These are phyloP conservation scores for Carex scoparia DNA, from an alignment of 176 grass and related monocot genomes.

Conservation along the genomic window DNA sequence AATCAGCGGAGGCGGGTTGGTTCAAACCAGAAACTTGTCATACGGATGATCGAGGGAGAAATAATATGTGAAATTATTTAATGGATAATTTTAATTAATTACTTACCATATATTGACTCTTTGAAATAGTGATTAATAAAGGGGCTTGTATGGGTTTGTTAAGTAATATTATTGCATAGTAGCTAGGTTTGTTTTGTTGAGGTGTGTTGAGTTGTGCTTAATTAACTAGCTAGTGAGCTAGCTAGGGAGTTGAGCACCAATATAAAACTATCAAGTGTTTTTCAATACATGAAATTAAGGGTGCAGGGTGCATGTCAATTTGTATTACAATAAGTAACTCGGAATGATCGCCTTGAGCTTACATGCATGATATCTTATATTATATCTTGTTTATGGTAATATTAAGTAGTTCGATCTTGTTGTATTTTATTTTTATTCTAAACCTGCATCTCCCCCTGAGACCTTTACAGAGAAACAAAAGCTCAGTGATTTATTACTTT, in stretches of 20 bases:
- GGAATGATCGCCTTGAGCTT: constrained; percentile 1
- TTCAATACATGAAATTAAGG: constrained; percentile 13
- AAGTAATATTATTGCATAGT: constrained; percentile 8
- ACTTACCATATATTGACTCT: constrained; percentile 10
- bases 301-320: neutral
- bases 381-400: neutral
- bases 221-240: constrained; percentile 7
- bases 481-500: neutral
- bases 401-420: neutral
- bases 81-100: constrained; percentile 17
- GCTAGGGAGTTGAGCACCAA: neutral
- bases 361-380: neutral
- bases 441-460: neutral
- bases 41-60: constrained; percentile 46
- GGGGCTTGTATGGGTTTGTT: constrained; percentile 17
- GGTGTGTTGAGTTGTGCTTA: constrained; percentile 16
- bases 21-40: constrained; percentile 60
- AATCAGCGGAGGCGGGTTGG: constrained; percentile 40
- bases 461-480: neutral
- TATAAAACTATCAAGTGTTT: neutral
- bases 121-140: constrained; percentile 25
- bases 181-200: neutral
- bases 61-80: constrained; percentile 24
- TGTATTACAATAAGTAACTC: constrained; percentile 9
- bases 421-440: neutral